phyloP scores from a whole-genome alignment of 2,329 filamentous ascomycete species.

The Talaromyces albobiverticillius region DNA sequence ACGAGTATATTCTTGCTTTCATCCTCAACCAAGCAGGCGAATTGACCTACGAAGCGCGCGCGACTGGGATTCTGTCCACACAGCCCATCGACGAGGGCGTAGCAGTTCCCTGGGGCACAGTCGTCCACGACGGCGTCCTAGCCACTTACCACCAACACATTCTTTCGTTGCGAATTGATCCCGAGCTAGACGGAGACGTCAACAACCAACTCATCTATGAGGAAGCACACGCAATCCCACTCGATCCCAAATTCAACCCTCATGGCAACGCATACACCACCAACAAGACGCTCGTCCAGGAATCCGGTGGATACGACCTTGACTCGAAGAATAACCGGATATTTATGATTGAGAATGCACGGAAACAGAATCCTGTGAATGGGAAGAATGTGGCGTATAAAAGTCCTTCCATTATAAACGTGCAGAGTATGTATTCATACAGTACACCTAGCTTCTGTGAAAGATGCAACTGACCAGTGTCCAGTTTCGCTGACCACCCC shows the following conservation, averaged over 20 bases:
- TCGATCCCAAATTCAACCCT: conserved; percentile 48
- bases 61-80: conserved; percentile 64
- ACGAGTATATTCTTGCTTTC: conserved; percentile 67
- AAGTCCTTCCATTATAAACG: conserved; percentile 49
- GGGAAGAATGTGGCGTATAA: conserved; percentile 54
- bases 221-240: conserved; percentile 56
- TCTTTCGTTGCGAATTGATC: conserved; percentile 64
- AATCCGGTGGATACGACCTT: conserved; percentile 43
- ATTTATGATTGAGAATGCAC: conserved; percentile 58
- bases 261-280: conserved; percentile 51
- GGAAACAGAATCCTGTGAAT: conserved; percentile 50
- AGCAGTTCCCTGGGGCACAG: conserved; percentile 57
- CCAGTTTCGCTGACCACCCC: conserved; percentile 46
- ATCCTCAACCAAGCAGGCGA: conserved; percentile 63
- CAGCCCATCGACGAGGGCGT: conserved; percentile 59
- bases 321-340: conserved; percentile 40
- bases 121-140: conserved; percentile 62
- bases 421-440: conserved; percentile 48
- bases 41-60: conserved; percentile 60
- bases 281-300: conserved; percentile 37
- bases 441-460: conserved; percentile 52
- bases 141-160: conserved; percentile 71
- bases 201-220: conserved; percentile 53
- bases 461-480: conserved; percentile 33
- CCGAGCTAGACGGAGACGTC: conserved; percentile 56